Percentiles rank a stretch among this genome's conserved stretches.
Evolutionary conservation across 257 asterid species (phyloP).

Genomic region (Penstemon barbatus): DNA sequence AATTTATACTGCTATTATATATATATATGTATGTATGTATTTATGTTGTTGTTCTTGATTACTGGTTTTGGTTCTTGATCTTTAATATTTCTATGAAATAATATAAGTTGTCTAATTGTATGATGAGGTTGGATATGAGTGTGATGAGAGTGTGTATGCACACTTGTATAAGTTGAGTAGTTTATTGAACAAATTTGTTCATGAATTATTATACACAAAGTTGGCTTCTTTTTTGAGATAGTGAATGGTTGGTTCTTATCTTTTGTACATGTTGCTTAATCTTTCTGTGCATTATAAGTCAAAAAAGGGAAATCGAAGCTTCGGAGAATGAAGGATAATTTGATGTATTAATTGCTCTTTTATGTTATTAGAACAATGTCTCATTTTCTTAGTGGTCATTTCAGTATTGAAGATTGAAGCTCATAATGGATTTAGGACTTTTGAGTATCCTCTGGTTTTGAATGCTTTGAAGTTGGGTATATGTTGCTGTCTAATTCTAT

Average conservation of each 20-base stretch:
- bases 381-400: too few species aligned
- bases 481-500: neutral
- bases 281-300: neutral
- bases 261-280: neutral
- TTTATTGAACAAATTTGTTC: neutral
- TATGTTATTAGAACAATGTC: too few species aligned
- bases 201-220: neutral
- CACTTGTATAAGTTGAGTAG: neutral
- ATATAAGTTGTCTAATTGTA: neutral
- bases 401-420: too few species aligned
- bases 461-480: too few species aligned
- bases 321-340: too few species aligned
- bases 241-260: neutral
- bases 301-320: too few species aligned
- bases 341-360: too few species aligned
- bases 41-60: conserved; percentile 3
- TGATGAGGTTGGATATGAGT: neutral
- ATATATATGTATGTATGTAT: too few species aligned
- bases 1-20: too few species aligned
- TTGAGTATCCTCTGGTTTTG: too few species aligned
- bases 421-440: too few species aligned
- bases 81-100: neutral
- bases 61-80: neutral
- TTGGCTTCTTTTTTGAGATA: neutral
- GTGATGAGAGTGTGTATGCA: neutral